Base-by-base conservation (phyloP, 306 rosid species). In the Quercus mongolica region DNA sequence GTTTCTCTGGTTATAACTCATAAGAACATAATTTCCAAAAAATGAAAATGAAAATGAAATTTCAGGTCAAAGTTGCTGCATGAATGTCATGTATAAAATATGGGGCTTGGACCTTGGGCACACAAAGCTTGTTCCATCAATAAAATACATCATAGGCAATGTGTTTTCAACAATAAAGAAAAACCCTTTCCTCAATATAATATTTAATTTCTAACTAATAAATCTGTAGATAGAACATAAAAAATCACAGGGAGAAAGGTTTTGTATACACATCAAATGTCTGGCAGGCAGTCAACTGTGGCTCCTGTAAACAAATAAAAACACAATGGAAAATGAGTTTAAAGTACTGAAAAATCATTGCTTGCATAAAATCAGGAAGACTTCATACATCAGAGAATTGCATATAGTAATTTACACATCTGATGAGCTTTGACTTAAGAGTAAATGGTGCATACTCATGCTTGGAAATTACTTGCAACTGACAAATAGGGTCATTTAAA, bases 251-350 rank as follows among this genome's bases (percentile, higher is more conserved):
- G 41, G 85, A 76, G 89, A 93, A 95, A 65, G 98, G 93, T 87
- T 82, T 93, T 9, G 87, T 54, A 76, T 93, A 88, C 71, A 93
- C 97, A 79, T 95, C 98, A 28, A 95, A 93, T 35, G 90, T 81
- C 80, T 95, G 89, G 23, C 89, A 85, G 56, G 98, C 72, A 17
- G 99, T 93, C 76, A 95, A 80, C 61, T 95, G 99, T 28, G 99
- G 99, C 77, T 92, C 99, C 98, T 95, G 97, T 80, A n/a, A 69
- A 86, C 72, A 85, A 83, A 83, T 41, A 65, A 28, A 73, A 35
- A 55, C 56, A 59, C 69, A 54, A 75, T 41, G 19, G 38, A 77
- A 63, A 78, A 81, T 71, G 35, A 79, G 46, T 78, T 41, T 41
- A 71, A 17, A 21, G 55, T 41, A 23, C 55, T 14, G 15, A 18